Base-by-base conservation (phyloP, 169 alveolate genomes). In the Plasmodium adleri region DNA sequence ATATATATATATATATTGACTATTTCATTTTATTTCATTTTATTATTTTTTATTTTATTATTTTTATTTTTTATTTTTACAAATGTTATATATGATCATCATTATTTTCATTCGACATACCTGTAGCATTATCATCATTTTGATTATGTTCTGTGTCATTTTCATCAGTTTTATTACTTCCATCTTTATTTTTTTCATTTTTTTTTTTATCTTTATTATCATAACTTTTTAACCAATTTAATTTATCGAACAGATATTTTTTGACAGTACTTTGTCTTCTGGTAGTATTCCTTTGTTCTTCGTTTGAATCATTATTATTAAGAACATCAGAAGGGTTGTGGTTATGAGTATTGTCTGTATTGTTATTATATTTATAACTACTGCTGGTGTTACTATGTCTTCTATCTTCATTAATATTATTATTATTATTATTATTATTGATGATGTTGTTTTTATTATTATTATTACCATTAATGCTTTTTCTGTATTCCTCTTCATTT, bases 181-280 rank as follows among this genome's bases (percentile, higher is more conserved):
- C 15, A 22, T 64, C 72, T 28, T 64, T 22, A 64, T 13, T 12
- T 64, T 74, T 74, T 13, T 76, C 75, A 43, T 56, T 47, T 43
- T 50, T 76, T 39, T 54, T 58, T 50, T 76, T 66, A n/a, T 76
- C 75, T 24, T 76, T 75, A 39, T 56, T 68, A 28, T 76, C 89
- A 58, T 76, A 76, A 49, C 58, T 58, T 17, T 62, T 76, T 64
- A 76, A 58, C 89, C 89, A 76, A 9, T 76, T 22, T 3, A 76
- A 68, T 26, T 56, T 76, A 47, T 76, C 75, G 24, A 76, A 76
- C 5, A 76, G 28, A 58, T 76, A 76, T 20, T 63, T 76, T 28
- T 76, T 76, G n/a, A 76, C 71, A 1, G 89, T 64, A 26, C 67
- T 76, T 62, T 39, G 74, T 22, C 47, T 74, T 47, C 59, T 63